Percentiles rank a stretch among this genome's conserved stretches.
Conservation (phyloP, 176 grass and related monocot species). For the Zea luxurians region DNA sequence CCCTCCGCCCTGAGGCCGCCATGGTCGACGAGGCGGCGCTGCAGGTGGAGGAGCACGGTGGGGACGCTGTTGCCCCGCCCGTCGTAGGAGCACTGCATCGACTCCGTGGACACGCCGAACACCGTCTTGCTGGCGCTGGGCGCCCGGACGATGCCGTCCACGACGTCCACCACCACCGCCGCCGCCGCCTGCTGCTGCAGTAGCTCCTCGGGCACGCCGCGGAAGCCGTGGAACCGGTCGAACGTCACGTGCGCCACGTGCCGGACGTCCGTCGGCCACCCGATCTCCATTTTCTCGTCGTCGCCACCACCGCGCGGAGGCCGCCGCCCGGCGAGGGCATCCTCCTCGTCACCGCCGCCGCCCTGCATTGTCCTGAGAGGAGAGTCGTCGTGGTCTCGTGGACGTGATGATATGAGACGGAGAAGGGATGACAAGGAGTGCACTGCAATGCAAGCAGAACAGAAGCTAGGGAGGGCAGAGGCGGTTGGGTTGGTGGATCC, state of each 20-base stretch:
- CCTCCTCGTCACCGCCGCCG: not conserved
- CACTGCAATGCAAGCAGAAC: too few species aligned
- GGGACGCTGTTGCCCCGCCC: constrained; percentile 60
- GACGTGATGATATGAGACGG: too few species aligned
- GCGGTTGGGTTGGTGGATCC: too few species aligned
- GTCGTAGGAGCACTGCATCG: constrained; percentile 85
- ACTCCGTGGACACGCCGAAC: constrained; percentile 77
- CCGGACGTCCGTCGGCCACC: constrained; percentile 76
- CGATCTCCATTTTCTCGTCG: constrained; percentile 56
- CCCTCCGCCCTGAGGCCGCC: constrained; percentile 65
- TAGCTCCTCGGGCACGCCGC: constrained; percentile 74
- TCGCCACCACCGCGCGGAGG: not conserved
- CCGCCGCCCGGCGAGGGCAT: not conserved
- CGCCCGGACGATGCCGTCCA: constrained; percentile 21
- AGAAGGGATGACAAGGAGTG: too few species aligned
- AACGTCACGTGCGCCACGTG: constrained; percentile 92
- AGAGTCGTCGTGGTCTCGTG: too few species aligned
- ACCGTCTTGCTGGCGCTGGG: constrained; percentile 76
- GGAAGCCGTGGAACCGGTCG: constrained; percentile 86
- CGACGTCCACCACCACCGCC: not conserved
- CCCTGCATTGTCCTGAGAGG: too few species aligned
- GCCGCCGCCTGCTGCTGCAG: constrained; percentile 35
- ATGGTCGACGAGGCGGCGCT: constrained; percentile 57
- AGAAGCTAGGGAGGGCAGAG: too few species aligned
- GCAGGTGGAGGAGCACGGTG: constrained; percentile 64